A percentile compares a stretch with the other conserved stretches of the same genome.
Evolutionary conservation across 1,139 yeast genomes (phyloP).

Genomic region (Nakaseomyces bracarensis): DNA sequence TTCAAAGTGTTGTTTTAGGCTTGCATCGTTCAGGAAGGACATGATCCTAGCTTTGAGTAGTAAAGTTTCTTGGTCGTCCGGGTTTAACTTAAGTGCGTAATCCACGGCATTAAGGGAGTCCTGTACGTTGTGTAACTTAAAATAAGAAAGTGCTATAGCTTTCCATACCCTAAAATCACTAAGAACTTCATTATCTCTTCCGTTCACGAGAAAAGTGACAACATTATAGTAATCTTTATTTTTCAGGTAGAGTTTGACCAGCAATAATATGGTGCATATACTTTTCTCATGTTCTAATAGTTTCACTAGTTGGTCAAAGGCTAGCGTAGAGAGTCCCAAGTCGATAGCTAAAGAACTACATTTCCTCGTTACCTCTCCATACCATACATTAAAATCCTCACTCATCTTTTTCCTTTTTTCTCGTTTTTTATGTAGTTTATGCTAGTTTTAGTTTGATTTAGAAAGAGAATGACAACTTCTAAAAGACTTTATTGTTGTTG

Average conservation of each 20-base stretch:
- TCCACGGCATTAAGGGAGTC: slow-evolving; percentile 5
- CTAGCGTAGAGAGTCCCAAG: slow-evolving; percentile 1
- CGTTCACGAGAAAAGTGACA: slow-evolving; percentile 3
- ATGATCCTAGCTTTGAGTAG: slow-evolving; percentile 4
- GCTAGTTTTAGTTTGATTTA: not conserved
- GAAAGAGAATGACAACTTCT: no score
- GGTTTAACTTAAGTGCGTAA: slow-evolving; percentile 1
- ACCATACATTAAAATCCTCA: slow-evolving; percentile 3
- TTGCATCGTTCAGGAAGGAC: slow-evolving; percentile 1
- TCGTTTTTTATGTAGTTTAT: not conserved
- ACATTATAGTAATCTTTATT: slow-evolving; percentile 4
- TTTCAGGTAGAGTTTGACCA: not conserved
- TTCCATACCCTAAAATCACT: slow-evolving; percentile 6
- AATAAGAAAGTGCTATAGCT: slow-evolving; percentile 3
- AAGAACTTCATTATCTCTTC: slow-evolving; percentile 2
- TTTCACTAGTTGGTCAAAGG: slow-evolving; percentile 5
- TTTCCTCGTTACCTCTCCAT: slow-evolving; percentile 5
- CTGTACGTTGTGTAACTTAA: slow-evolving; percentile 6
- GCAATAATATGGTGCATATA: slow-evolving; percentile 1
- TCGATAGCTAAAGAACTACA: slow-evolving; percentile 4
- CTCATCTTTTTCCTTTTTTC: not conserved
- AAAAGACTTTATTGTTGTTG: not conserved
- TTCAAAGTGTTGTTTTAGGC: not conserved
- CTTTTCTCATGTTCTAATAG: slow-evolving; percentile 3
- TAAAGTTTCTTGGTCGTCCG: slow-evolving; percentile 3